Conservation (phyloP, 495 filamentous ascomycete species). For the Aspergillus conjunctus region DNA sequence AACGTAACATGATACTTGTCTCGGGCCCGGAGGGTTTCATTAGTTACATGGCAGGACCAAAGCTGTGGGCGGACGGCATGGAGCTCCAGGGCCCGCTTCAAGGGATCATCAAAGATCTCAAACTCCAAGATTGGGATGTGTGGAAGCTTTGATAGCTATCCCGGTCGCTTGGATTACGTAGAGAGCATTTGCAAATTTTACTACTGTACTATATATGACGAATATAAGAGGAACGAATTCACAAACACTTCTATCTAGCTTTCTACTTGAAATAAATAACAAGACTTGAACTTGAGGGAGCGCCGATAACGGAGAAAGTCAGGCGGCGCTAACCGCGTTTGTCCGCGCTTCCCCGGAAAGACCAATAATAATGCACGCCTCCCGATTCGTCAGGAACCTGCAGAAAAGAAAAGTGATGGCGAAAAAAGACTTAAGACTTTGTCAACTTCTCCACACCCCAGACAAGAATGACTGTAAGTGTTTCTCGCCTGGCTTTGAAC, state of each 20-base stretch:
- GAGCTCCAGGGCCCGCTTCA: conserved; percentile 70
- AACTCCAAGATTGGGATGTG: conserved; percentile 58
- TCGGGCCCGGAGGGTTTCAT: conserved; percentile 93
- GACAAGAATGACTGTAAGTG: conserved; percentile 18
- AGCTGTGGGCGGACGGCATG: conserved; percentile 67
- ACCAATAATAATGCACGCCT: conserved; percentile 31
- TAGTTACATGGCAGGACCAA: conserved; percentile 72
- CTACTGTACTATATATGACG: neutral
- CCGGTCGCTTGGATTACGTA: neutral
- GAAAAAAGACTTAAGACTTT: neutral
- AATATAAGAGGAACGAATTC: neutral
- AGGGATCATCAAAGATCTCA: conserved; percentile 56
- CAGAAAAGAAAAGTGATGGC: neutral
- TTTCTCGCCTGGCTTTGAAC: neutral
- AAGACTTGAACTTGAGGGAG: neutral
- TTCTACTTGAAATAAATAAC: neutral
- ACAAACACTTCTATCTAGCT: neutral
- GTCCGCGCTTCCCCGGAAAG: conserved; percentile 28
- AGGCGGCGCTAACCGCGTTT: conserved; percentile 6
- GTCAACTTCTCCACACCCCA: conserved; percentile 13
- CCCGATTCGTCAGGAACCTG: conserved; percentile 19
- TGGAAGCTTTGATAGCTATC: conserved; percentile 63
- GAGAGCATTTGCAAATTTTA: neutral
- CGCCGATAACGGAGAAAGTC: conserved; percentile 20
- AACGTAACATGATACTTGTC: conserved; percentile 68